Percentiles rank a stretch among this genome's conserved stretches.
Evolutionary conservation across 257 asterid genomes (phyloP).

Genomic region (Vinca minor): DNA sequence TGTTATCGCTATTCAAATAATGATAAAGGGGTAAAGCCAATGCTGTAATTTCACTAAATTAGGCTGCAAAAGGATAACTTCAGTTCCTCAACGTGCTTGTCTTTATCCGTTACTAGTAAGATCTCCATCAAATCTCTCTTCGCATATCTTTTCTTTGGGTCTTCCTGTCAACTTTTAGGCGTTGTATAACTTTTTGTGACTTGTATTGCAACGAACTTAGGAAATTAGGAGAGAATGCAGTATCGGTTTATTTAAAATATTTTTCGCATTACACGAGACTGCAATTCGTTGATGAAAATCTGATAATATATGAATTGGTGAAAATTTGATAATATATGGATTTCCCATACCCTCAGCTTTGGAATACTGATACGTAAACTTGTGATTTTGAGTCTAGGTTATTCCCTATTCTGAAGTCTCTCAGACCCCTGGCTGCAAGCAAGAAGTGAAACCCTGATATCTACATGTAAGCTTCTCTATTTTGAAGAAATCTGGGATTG

Average conservation of each 20-base stretch:
- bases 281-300: neutral
- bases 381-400: neutral
- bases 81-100: neutral
- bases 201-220: neutral
- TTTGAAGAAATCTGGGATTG: neutral
- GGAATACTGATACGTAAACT: neutral
- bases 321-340: neutral
- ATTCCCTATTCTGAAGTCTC: neutral
- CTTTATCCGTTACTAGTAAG: neutral
- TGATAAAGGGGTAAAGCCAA: too few species aligned
- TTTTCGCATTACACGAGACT: neutral
- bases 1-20: too few species aligned
- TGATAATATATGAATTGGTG: too few species aligned
- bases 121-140: neutral
- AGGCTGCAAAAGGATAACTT: neutral
- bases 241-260: neutral
- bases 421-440: neutral
- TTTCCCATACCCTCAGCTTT: neutral
- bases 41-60: neutral
- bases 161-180: too few species aligned
- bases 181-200: too few species aligned
- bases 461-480: neutral
- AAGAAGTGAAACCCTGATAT: neutral
- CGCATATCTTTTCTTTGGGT: neutral
- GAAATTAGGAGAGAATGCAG: neutral